Conservation (phyloP, 306 rosid species). For the Fagus sylvatica region DNA sequence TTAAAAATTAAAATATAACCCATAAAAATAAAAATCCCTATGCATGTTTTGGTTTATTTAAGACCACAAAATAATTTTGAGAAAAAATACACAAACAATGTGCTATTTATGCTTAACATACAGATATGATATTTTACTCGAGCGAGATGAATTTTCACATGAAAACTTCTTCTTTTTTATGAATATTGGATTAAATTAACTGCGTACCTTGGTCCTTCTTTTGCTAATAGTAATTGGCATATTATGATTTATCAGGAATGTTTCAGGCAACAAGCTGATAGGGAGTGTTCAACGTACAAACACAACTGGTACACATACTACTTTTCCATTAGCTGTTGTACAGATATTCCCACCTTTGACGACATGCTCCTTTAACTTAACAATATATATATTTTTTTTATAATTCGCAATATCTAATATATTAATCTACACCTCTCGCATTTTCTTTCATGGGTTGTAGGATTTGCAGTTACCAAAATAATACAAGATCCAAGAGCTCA, state of each 20-base stretch:
- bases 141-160: no score
- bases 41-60: no score
- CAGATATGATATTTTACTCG: no score
- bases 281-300: constrained; percentile 2
- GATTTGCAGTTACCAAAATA: constrained; percentile 9
- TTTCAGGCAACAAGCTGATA: constrained; percentile 15
- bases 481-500: constrained; percentile 29
- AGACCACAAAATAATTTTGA: no score
- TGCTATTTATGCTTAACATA: no score
- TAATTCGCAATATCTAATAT: background rate
- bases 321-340: background rate
- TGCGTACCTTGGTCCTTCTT: background rate
- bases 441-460: background rate
- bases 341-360: background rate
- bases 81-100: no score
- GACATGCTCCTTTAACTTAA: background rate
- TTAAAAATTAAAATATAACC: no score
- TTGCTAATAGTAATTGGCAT: background rate
- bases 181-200: background rate
- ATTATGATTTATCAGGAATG: background rate
- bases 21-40: no score
- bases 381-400: background rate
- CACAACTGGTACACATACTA: constrained; percentile 5
- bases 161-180: background rate
- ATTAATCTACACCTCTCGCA: background rate